Evolutionary conservation across 106 monocot species (phyloP).

Genomic region (Gastrodia elata): DNA sequence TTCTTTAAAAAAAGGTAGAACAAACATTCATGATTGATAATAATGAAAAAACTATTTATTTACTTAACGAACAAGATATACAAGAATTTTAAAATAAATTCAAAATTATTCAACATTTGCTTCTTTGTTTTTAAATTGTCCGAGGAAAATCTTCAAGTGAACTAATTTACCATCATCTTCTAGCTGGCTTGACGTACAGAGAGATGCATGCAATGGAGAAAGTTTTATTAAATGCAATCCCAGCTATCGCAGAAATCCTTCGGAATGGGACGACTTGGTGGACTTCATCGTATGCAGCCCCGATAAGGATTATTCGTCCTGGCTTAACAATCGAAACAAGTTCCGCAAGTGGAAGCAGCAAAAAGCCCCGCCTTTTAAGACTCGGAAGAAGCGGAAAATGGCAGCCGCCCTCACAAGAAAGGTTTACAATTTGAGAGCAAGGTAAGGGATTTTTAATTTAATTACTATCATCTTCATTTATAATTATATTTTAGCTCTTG

Average conservation of each 20-base stretch:
- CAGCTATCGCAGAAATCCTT: conserved; percentile 5
- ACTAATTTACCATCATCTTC: no score
- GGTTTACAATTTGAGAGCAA: background rate
- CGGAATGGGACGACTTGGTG: conserved; percentile 18
- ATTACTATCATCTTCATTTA: no score
- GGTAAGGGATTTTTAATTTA: no score
- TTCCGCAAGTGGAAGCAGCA: conserved; percentile 17
- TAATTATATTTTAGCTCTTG: no score
- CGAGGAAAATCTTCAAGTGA: no score
- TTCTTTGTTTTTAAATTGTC: no score
- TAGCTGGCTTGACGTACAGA: background rate
- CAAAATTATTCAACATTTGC: no score
- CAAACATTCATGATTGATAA: no score
- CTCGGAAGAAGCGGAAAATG: background rate
- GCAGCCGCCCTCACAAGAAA: background rate
- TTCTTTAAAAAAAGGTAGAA: no score
- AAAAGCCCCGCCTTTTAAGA: background rate
- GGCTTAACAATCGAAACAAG: conserved; percentile 7
- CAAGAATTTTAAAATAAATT: no score
- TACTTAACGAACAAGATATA: no score
- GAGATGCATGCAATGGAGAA: conserved; percentile 7
- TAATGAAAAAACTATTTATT: no score
- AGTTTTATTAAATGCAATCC: conserved; percentile 6
- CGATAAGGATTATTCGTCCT: conserved; percentile 16
- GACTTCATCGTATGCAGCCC: conserved; percentile 22